A percentile compares a stretch with the other conserved stretches of the same genome.
Evolutionary conservation across 805 yeast species (phyloP).

Genomic region (Metschnikowia lachancei): DNA sequence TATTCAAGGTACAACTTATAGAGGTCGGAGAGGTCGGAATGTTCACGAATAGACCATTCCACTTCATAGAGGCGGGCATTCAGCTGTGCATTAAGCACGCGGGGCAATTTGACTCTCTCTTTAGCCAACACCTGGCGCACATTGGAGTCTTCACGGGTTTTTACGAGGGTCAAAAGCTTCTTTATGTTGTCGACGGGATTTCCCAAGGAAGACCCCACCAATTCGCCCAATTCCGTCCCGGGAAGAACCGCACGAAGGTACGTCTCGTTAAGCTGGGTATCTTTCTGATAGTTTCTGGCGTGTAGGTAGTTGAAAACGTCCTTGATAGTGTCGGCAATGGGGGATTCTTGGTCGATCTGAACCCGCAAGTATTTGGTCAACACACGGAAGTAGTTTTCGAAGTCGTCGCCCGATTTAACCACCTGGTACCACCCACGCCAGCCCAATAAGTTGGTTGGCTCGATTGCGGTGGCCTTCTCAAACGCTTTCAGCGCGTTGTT

Average conservation of each 20-base stretch:
- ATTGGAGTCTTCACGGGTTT: constrained; percentile 38
- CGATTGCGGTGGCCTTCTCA: constrained; percentile 47
- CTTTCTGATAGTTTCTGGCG: constrained; percentile 27
- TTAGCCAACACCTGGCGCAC: constrained; percentile 44
- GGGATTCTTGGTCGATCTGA: constrained; percentile 41
- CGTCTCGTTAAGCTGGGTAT: constrained; percentile 39
- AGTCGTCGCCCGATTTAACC: constrained; percentile 36
- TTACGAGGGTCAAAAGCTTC: constrained; percentile 42
- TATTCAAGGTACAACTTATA: constrained; percentile 57
- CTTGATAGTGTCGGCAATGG: constrained; percentile 47
- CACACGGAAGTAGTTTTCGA: constrained; percentile 45
- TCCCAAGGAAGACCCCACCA: constrained; percentile 46
- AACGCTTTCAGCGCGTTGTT: constrained; percentile 45
- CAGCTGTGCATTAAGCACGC: constrained; percentile 41
- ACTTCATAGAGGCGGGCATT: constrained; percentile 35
- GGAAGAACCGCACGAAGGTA: constrained; percentile 56
- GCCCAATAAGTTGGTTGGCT: constrained; percentile 55
- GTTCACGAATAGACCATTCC: constrained; percentile 47
- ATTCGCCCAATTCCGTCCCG: constrained; percentile 51
- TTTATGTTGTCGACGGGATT: constrained; percentile 45
- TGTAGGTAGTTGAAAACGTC: constrained; percentile 48
- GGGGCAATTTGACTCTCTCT: constrained; percentile 49
- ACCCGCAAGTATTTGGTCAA: constrained; percentile 45
- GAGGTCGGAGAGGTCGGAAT: constrained; percentile 51
- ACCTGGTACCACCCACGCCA: constrained; percentile 78